These are phyloP conservation scores for Zasmidium cellare DNA, from an alignment of 2,329 filamentous ascomycete genomes.

Conservation along the genomic window DNA sequence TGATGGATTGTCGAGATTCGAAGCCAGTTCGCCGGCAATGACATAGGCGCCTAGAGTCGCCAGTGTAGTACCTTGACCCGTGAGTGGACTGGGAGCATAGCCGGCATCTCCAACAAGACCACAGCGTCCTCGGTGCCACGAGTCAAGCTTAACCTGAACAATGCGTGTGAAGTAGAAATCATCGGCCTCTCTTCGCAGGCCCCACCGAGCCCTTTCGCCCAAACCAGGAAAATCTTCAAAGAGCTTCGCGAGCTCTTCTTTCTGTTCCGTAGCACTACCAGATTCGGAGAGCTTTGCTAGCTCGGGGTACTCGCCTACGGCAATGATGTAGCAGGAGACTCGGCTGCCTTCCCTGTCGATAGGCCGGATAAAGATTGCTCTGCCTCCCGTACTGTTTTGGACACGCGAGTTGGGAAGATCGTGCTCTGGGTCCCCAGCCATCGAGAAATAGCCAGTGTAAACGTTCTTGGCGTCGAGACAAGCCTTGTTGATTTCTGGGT, in stretches of 20 bases:
- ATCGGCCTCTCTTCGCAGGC: constrained; percentile 20
- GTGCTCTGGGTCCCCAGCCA: constrained; percentile 17
- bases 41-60: constrained; percentile 43
- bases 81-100: constrained; percentile 37
- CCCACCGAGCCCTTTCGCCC: constrained; percentile 8
- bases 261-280: constrained; percentile 12
- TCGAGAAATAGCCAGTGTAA: constrained; percentile 31
- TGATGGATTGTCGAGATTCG: constrained; percentile 12
- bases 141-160: constrained; percentile 40
- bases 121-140: constrained; percentile 37
- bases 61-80: constrained; percentile 34
- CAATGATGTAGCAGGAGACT: constrained; percentile 14
- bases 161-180: constrained; percentile 50
- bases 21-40: constrained; percentile 27
- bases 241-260: constrained; percentile 6
- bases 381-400: constrained; percentile 15
- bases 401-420: constrained; percentile 18
- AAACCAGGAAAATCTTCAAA: constrained; percentile 15
- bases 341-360: constrained; percentile 10
- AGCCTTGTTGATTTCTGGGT: constrained; percentile 4
- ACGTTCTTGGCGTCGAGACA: constrained; percentile 4
- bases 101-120: constrained; percentile 42
- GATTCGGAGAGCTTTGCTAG: neutral
- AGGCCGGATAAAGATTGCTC: constrained; percentile 23
- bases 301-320: neutral